Percentiles rank a stretch among this genome's conserved stretches.
phyloP scores from a whole-genome alignment of 805 yeast genomes.

The Kuraishia borneana region DNA sequence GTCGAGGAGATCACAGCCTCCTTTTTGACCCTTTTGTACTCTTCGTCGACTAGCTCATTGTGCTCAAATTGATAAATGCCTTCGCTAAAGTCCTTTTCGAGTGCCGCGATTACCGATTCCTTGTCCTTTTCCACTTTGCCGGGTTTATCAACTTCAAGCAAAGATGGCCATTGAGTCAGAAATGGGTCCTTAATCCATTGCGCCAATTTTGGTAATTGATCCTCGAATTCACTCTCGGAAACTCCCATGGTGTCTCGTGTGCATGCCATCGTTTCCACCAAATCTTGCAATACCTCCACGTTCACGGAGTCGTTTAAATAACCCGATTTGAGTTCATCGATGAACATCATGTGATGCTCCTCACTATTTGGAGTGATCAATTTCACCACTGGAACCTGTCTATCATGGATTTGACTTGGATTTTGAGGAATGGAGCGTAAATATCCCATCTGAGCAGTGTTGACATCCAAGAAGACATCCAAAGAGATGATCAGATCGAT shows the following conservation, averaged over 20 bases:
- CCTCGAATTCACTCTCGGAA: background rate
- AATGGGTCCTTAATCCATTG: constrained; percentile 16
- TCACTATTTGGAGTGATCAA: constrained; percentile 32
- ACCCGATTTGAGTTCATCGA: constrained; percentile 6
- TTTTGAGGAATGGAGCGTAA: constrained; percentile 8
- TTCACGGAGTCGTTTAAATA: background rate
- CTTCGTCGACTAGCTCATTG: background rate
- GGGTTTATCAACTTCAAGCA: too few relatives aligned
- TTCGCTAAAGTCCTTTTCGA: constrained; percentile 9
- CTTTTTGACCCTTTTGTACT: background rate
- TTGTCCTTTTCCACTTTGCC: constrained; percentile 4
- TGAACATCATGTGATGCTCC: constrained; percentile 24
- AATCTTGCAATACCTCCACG: background rate
- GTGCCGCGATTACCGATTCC: constrained; percentile 8
- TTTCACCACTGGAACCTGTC: constrained; percentile 31
- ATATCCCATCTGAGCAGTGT: constrained; percentile 16
- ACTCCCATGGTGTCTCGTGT: background rate
- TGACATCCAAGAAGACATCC: constrained; percentile 27
- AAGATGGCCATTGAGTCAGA: constrained; percentile 5
- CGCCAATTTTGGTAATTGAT: constrained; percentile 10
- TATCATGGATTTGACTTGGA: constrained; percentile 3
- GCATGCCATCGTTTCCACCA: too few relatives aligned
- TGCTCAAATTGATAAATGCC: background rate
- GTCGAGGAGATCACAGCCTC: background rate
- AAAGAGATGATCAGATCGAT: constrained; percentile 36